Percentiles rank a stretch among this genome's conserved stretches.
These are phyloP conservation scores for Pestalotiopsis sp. DNA, from an alignment of 2,329 filamentous ascomycete species.

Conservation along the genomic window DNA sequence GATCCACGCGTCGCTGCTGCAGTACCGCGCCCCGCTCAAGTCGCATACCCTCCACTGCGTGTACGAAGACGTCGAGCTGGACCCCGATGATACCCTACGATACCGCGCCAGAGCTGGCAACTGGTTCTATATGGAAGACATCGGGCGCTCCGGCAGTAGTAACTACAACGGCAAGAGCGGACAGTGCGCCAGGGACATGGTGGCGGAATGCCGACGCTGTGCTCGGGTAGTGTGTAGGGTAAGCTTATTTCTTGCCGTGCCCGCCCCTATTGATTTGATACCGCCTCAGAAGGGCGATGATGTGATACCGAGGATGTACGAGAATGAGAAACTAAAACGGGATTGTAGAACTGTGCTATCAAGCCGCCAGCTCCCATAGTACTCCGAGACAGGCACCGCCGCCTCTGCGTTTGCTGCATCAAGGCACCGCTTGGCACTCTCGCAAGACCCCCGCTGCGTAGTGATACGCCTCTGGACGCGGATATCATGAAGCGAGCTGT, in stretches of 20 bases:
- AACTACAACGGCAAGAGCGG: slow-evolving; percentile 68
- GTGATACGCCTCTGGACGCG: slow-evolving; percentile 51
- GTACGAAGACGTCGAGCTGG: slow-evolving; percentile 65
- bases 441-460: slow-evolving; percentile 44
- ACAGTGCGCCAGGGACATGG: slow-evolving; percentile 84
- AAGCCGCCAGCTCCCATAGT: slow-evolving; percentile 73
- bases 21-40: slow-evolving; percentile 75
- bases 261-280: slow-evolving; percentile 6
- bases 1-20: slow-evolving; percentile 75
- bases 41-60: slow-evolving; percentile 77
- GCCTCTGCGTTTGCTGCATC: slow-evolving; percentile 77
- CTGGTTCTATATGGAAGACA: slow-evolving; percentile 63
- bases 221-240: slow-evolving; percentile 80
- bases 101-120: slow-evolving; percentile 60
- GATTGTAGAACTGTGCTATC: slow-evolving; percentile 80
- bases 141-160: slow-evolving; percentile 48
- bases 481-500: slow-evolving; percentile 58
- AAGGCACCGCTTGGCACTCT: slow-evolving; percentile 68
- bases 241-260: slow-evolving; percentile 32
- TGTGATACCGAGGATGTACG: background rate
- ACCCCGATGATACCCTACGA: slow-evolving; percentile 58
- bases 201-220: slow-evolving; percentile 80
- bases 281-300: background rate
- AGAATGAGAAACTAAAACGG: background rate
- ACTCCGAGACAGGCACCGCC: slow-evolving; percentile 75